Base-by-base conservation (phyloP, 2,329 filamentous ascomycete species). In the Aspergillus hiratsukae region DNA sequence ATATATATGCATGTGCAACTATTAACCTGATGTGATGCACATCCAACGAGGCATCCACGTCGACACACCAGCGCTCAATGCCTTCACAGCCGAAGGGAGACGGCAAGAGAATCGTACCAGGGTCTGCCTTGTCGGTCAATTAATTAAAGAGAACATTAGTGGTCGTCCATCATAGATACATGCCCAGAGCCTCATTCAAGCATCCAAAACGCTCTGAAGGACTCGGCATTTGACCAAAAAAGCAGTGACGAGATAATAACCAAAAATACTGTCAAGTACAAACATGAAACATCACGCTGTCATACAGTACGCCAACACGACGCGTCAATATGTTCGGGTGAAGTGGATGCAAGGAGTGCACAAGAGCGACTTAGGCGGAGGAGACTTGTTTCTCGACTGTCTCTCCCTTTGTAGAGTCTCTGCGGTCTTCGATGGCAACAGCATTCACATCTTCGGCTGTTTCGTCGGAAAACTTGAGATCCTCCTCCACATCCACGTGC, bases 391-490 rank as follows among this genome's bases (percentile, higher is more conserved):
- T 58, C 48, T 60, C 55, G 10, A 58, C 52, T 28, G 52, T 9
- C 21, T 59, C 51, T 29, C 58, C 58, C 51, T 68, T 69, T 28
- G 63, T 60, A 11, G 56, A 61, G 5, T 61, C 49, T 10, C 27
- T 17, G 19, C 54, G 53, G 1, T 61, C 61, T 29, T 65, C 60
- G 23, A 61, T 55, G 4, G 61, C 58, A 11, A 67, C 57, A 37
- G 67, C 69, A 4, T 62, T 57, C 37, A 96, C 87, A 63, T 96
- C 90, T 27, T 82, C 84, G 17, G 87, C 68, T 0, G 88, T 94
- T 81, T 94, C 90, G 67, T 96, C 91, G 21, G 88, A 90, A 72
- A 91, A 92, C 69, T 86, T 85, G 52, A 96, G 78, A 73, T 97
- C 92, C 53, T 92, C 87, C 73, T 93, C 90, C 4, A 96, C 66